phyloP scores from a whole-genome alignment of 2,329 filamentous ascomycete species.

The Exophiala alcalophila region DNA sequence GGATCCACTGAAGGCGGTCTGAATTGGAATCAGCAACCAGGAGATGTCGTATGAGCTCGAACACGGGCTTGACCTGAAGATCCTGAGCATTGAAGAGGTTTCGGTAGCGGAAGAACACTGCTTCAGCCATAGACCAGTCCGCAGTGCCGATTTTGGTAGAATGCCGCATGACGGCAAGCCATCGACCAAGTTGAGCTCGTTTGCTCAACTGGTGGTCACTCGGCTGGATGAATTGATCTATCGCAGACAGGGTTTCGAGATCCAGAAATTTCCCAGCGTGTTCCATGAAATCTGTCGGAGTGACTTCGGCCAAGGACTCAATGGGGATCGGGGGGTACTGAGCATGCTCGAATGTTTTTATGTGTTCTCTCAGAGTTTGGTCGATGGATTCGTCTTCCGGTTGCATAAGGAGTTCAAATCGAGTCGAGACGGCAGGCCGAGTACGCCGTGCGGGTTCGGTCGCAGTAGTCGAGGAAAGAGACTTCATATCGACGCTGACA shows the following conservation, averaged over 20 bases:
- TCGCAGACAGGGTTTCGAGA: not conserved
- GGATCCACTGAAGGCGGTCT: constrained; percentile 11
- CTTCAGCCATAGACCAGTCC: constrained; percentile 13
- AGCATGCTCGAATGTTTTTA: not conserved
- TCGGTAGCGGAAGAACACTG: constrained; percentile 4
- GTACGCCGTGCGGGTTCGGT: too few relatives aligned
- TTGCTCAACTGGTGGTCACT: constrained; percentile 1
- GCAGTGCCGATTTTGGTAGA: not conserved
- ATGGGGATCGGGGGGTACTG: not conserved
- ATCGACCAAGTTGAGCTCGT: constrained; percentile 1
- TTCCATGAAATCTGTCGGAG: constrained; percentile 5
- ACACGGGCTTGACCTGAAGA: constrained; percentile 13
- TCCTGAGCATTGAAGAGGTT: not conserved
- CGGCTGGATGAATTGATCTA: constrained; percentile 7
- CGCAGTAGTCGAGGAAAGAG: too few relatives aligned
- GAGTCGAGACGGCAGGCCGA: too few relatives aligned
- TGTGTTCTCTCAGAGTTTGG: constrained; percentile 1
- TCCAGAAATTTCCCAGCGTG: constrained; percentile 1
- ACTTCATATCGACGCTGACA: too few relatives aligned
- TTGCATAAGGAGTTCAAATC: too few relatives aligned
- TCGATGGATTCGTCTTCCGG: constrained; percentile 6
- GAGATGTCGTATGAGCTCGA: constrained; percentile 17
- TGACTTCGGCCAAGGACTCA: not conserved
- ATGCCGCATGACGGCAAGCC: constrained; percentile 13
- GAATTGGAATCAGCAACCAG: constrained; percentile 9